Evolutionary conservation across 108 stramenopile species (phyloP).

Genomic region (Nitzschia putrida): DNA sequence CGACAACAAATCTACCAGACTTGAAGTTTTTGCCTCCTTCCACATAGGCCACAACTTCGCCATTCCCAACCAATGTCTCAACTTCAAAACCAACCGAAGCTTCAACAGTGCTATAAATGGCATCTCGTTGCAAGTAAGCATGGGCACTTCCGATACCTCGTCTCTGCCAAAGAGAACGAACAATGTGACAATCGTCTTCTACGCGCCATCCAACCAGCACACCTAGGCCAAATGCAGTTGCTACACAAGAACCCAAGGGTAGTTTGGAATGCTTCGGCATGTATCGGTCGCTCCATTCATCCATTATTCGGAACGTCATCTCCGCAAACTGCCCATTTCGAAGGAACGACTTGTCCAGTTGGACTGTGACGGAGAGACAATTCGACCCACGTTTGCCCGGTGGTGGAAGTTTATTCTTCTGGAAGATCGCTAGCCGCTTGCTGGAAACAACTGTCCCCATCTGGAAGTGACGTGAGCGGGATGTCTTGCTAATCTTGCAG

Average conservation of each 20-base stretch:
- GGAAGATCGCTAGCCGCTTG: conserved; percentile 49
- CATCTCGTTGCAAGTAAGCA: conserved; percentile 73
- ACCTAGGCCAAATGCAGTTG: conserved; percentile 82
- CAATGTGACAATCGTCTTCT: conserved; percentile 84
- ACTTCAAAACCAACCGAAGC: conserved; percentile 84
- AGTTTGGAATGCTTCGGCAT: conserved; percentile 83
- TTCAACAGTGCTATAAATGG: conserved; percentile 62
- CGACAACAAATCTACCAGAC: conserved; percentile 64
- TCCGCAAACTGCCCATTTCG: conserved; percentile 73
- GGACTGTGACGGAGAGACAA: conserved; percentile 68
- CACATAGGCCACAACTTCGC: conserved; percentile 62
- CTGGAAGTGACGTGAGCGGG: conserved; percentile 48
- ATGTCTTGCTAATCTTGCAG: conserved; percentile 18
- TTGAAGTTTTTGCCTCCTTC: conserved; percentile 56
- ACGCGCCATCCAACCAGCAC: conserved; percentile 88
- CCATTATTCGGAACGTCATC: conserved; percentile 76
- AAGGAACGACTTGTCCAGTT: conserved; percentile 77
- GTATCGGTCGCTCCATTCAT: conserved; percentile 64
- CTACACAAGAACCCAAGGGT: conserved; percentile 83
- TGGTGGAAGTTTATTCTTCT: conserved; percentile 26
- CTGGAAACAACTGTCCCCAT: conserved; percentile 83
- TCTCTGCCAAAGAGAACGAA: conserved; percentile 80
- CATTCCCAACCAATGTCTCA: conserved; percentile 61
- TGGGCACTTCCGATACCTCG: conserved; percentile 61
- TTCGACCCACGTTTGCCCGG: conserved; percentile 49